Evolutionary conservation across 805 yeast species (phyloP), one percentile per base, ranked within the genome.

Genomic region (Lipomyces orientalis): DNA sequence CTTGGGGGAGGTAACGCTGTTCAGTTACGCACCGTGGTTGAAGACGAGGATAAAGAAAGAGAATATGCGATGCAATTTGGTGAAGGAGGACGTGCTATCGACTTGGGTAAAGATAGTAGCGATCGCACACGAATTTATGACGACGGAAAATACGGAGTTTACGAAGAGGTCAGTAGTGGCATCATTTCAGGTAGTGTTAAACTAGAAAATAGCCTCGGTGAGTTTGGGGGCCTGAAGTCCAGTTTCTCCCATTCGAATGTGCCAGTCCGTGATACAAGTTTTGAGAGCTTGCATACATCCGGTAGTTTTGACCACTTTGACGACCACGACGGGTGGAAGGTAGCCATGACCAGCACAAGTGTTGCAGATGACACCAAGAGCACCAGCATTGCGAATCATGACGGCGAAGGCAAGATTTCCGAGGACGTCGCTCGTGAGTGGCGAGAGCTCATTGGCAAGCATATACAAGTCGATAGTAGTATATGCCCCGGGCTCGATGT

Each of bases 241-340:
- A 43, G 49, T 43, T 43, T 43, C 49, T 43, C 19, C 19, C n/a
- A 43, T 43, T n/a, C 49, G 10, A n/a, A 43, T 43, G 49, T 43
- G n/a, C 22, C 16, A 43, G 19, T 43, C 5, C 49, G 9, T 9
- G 49, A 52, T 25, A 52, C 55, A 14, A 52, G 55, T 52, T 52
- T 52, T 52, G 55, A 52, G 34, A 52, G 55, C 22, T 22, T 52
- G n/a, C 35, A 52, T 52, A 52, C 55, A 10, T 52, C 55, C 29
- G 55, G 55, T 16, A 52, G 55, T 31, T 31, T 25, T 14, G 55
- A 52, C 9, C 34, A 52, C 6, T 12, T 5, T 22, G 22, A 14
- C 22, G 55, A 31, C n/a, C 29, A 52, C 34, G 29, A 52, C 10
- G 55, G 55, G 22, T 52, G 55, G 55, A 52, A 52, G 55, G 16